Evolutionary conservation across 345 rosid genomes (phyloP), one percentile per base, ranked within the genome.

Genomic region (Cardamine chenopodiifolia): DNA sequence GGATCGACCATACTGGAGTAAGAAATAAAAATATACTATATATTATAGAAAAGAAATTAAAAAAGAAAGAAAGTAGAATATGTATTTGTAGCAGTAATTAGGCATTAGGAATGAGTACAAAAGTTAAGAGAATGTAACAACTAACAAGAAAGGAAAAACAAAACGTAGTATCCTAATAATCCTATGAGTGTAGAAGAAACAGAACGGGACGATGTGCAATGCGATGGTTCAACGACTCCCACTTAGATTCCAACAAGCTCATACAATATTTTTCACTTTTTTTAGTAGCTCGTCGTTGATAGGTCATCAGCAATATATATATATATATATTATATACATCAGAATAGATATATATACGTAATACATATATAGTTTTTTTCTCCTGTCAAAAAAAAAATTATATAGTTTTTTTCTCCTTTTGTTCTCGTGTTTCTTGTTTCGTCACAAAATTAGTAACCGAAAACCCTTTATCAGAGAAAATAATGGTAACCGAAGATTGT

Each of bases 221-320:
- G 72, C 83, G 78, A 87, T 49, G 48, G 88, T 82, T 85, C 87
- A 89, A 84, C 95, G 79, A 89, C 89, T 82, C 90, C 92, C 91
- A 87, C 96, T 85, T 60, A 82, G 85, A 82, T 83, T 59, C 82
- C 88, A 83, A 82, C 91, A 82, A 85, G 68, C 66, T 77, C 72
- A 92, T 68, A 80, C 80, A 86, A 85, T 71, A 31, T 44, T 68
- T 60, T 76, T 42, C 48, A 62, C 34, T 18, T 68, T 58, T 68
- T 8, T 8, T 19, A 32, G 44, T 53, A 60, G 47, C 58, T 64
- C 29, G 37, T 62, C 66, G 29, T 44, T 45, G 62, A 70, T 63
- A 62, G 66, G 72, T 73, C 78, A 42, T 68, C 74, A n/a, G n/a
- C n/a, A n/a, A 70, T 71, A 66, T 75, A 75, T 68, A 55, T 26